phyloP scores from a whole-genome alignment of 257 asterid species.

The Primulina tabacum region DNA sequence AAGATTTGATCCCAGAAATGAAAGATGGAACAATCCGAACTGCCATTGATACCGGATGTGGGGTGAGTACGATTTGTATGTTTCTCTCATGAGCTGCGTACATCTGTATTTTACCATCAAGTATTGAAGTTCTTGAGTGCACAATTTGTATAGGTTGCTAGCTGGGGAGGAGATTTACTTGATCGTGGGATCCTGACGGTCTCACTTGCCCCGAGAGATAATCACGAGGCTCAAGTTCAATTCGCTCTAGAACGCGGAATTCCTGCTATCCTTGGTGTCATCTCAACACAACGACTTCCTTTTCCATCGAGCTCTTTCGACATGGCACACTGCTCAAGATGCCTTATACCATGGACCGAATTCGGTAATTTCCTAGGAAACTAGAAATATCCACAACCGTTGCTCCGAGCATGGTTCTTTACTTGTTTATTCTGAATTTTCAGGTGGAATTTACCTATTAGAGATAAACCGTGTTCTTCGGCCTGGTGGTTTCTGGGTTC shows the following conservation, averaged over 20 bases:
- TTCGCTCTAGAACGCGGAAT: conserved; percentile 98
- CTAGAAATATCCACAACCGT: background rate
- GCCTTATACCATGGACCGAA: conserved; percentile 99
- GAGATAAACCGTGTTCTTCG: conserved; percentile 90
- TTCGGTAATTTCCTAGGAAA: conserved; percentile 48
- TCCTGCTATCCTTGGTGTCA: conserved; percentile 91
- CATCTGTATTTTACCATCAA: background rate
- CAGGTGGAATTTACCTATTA: conserved; percentile 95
- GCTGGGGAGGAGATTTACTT: conserved; percentile 98
- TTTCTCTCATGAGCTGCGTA: conserved; percentile 4
- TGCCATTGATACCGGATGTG: conserved; percentile 99
- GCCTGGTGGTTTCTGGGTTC: conserved; percentile 99
- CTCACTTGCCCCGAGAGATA: conserved; percentile 97
- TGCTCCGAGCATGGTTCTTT: background rate
- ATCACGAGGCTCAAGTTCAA: conserved; percentile 98
- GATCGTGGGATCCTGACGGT: conserved; percentile 85
- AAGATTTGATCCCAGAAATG: conserved; percentile 82
- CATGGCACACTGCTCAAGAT: conserved; percentile 99
- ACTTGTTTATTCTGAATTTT: conserved; percentile 22
- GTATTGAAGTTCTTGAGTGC: conserved; percentile 5
- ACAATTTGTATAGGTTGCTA: conserved; percentile 60
- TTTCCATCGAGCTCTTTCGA: conserved; percentile 94
- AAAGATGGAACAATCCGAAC: conserved; percentile 85
- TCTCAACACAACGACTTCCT: conserved; percentile 97
- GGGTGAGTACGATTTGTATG: conserved; percentile 57